phyloP scores from a whole-genome alignment of 768 basidiomycete species.

The Mycena leptocephala region DNA sequence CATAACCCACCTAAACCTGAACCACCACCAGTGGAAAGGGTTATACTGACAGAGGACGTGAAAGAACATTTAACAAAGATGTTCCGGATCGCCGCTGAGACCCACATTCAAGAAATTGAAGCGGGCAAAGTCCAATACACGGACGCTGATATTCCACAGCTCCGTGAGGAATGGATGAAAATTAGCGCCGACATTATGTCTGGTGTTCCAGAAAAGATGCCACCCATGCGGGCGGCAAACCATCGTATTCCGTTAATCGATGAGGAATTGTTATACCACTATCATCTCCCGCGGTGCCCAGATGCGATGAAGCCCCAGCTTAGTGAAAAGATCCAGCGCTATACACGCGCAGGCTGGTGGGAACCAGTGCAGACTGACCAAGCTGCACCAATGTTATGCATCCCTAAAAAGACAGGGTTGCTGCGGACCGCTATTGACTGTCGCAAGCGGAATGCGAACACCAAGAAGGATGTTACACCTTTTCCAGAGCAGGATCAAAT shows the following conservation, averaged over 20 bases:
- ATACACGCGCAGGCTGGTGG: too few relatives aligned
- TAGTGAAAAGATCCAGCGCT: too few relatives aligned
- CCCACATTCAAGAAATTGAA: neutral
- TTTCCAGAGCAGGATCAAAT: too few relatives aligned
- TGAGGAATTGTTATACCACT: conserved; percentile 46
- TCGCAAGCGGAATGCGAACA: too few relatives aligned
- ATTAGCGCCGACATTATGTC: conserved; percentile 42
- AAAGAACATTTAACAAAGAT: neutral
- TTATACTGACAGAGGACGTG: neutral
- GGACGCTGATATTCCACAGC: conserved; percentile 31
- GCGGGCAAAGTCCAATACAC: neutral
- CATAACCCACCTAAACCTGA: neutral
- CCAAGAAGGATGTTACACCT: too few relatives aligned
- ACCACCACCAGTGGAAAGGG: too few relatives aligned
- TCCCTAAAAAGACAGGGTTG: conserved; percentile 40
- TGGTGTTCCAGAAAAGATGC: conserved; percentile 43
- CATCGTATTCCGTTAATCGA: conserved; percentile 57
- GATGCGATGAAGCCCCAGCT: conserved; percentile 54
- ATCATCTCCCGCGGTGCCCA: conserved; percentile 46
- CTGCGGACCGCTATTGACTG: too few relatives aligned
- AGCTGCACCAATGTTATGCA: too few relatives aligned
- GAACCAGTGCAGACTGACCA: too few relatives aligned
- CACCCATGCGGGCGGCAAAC: conserved; percentile 54
- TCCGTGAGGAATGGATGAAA: conserved; percentile 40
- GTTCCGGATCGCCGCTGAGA: neutral